Percentiles rank a stretch among this genome's conserved stretches.
Evolutionary conservation across 164 flowering plant genomes (phyloP).

Genomic region (Echeveria elegans): DNA sequence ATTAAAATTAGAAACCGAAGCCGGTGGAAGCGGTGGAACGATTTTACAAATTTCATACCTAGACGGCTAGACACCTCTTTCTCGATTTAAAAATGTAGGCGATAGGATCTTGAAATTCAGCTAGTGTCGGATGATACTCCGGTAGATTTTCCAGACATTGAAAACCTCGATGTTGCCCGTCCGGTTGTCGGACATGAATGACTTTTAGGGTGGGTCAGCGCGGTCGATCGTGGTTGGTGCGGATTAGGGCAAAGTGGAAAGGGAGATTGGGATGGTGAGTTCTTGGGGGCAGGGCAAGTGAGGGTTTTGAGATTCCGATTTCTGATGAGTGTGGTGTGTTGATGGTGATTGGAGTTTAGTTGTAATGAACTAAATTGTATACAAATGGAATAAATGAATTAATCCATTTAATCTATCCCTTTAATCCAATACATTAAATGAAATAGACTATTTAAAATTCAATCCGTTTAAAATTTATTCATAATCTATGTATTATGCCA

Average conservation of each 20-base stretch:
- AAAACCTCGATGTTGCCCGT: constrained; percentile 24
- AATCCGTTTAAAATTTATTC: too few relatives aligned
- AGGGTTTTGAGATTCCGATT: constrained; percentile 8
- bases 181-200: not conserved
- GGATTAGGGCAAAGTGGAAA: not conserved
- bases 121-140: constrained; percentile 76
- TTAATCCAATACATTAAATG: too few relatives aligned
- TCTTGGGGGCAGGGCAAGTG: not conserved
- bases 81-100: constrained; percentile 93
- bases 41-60: constrained; percentile 93
- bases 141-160: constrained; percentile 82
- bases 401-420: too few relatives aligned
- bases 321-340: too few relatives aligned
- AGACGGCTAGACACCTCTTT: constrained; percentile 89
- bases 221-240: not conserved
- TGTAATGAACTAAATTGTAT: too few relatives aligned
- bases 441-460: too few relatives aligned
- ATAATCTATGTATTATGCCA: too few relatives aligned
- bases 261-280: not conserved
- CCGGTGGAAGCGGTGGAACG: constrained; percentile 72
- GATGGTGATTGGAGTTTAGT: too few relatives aligned
- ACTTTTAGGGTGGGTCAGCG: not conserved
- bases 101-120: constrained; percentile 95
- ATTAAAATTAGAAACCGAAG: constrained; percentile 54
- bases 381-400: too few relatives aligned